phyloP scores from a whole-genome alignment of 257 asterid species.

The Euphrasia confusa region DNA sequence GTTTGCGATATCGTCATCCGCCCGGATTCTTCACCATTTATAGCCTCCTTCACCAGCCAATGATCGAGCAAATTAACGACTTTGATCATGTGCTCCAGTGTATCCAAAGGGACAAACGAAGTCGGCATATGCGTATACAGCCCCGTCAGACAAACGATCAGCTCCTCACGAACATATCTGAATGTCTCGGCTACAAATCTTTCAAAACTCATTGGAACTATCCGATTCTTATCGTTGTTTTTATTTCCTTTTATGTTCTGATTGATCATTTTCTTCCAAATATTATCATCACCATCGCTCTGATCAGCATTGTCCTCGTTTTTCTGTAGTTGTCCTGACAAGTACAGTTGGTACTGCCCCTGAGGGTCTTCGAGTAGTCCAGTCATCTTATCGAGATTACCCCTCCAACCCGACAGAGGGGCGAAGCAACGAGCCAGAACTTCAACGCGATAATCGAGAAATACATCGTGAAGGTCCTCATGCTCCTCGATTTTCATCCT shows the following conservation, averaged over 20 bases:
- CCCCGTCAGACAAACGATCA: slow-evolving; percentile 36
- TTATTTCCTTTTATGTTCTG: slow-evolving; percentile 29
- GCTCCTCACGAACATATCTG: background rate
- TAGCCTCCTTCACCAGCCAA: slow-evolving; percentile 28
- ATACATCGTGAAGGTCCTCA: slow-evolving; percentile 50
- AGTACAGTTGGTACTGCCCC: slow-evolving; percentile 32
- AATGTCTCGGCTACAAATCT: slow-evolving; percentile 41
- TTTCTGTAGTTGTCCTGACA: slow-evolving; percentile 5
- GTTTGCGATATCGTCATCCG: background rate
- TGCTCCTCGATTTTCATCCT: slow-evolving; percentile 57
- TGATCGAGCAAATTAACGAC: slow-evolving; percentile 30
- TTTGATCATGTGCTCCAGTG: slow-evolving; percentile 33
- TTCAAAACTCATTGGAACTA: slow-evolving; percentile 35
- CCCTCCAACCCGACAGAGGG: slow-evolving; percentile 51
- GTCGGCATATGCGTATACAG: slow-evolving; percentile 68
- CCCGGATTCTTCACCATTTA: slow-evolving; percentile 22
- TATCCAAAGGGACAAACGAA: slow-evolving; percentile 26
- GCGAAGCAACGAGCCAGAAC: slow-evolving; percentile 39
- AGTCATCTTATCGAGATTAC: slow-evolving; percentile 33
- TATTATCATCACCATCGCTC: slow-evolving; percentile 19
- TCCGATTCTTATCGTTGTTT: slow-evolving; percentile 5
- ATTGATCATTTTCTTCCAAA: slow-evolving; percentile 35
- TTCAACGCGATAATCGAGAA: slow-evolving; percentile 50
- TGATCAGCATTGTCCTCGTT: slow-evolving; percentile 15
- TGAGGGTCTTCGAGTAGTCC: slow-evolving; percentile 49